Base-by-base conservation (phyloP, 179 eudicot species). In the Actinidia arguta region DNA sequence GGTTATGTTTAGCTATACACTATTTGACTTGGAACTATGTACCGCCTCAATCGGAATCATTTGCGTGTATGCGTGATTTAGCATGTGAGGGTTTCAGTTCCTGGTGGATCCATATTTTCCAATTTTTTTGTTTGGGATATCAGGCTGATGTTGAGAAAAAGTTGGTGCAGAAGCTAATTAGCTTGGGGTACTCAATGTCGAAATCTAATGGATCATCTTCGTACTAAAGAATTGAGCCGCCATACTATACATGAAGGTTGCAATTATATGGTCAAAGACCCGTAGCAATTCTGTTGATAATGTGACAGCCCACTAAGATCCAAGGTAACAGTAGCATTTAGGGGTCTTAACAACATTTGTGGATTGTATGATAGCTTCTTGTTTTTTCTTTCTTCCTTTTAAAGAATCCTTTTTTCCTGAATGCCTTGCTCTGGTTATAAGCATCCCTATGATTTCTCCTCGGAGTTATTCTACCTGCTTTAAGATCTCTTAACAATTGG, bases 141-240 rank as follows among this genome's bases (percentile, higher is more conserved):
- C 83, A 93, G 98, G 94, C 89, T 22, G 87, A 75, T 79, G 98
- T 91, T 75, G 98, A 94, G 89, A 94, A 88, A 84, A 91, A 83
- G 87, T 90, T 95, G 86, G 67, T 92, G 73, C 93, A 86, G 81
- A 95, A 92, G 91, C 86, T 95, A 71, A 89, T 90, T 63, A 89
- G 84, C 71, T 82, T 95, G 61, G 96, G 96, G 56, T 93, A 92
- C 80, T 74, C 92, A 75, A 88, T 82, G 86, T 91, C 92, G 25
- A 89, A 82, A 83, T 63, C 80, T 58, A 20, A 79, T 48, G 76
- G 84, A 86, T 74, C 85, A 58, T 20, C 83, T 46, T 66, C 82
- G 62, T 63, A 81, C 78, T 50, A 70, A 22, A 80, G 22, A 20
- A 39, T 17, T 51, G 56, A 18, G 46, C 5, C 61, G 8, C 17